Base-by-base conservation (phyloP, 1,139 yeast genomes). In the Pichiaceae sp. region DNA sequence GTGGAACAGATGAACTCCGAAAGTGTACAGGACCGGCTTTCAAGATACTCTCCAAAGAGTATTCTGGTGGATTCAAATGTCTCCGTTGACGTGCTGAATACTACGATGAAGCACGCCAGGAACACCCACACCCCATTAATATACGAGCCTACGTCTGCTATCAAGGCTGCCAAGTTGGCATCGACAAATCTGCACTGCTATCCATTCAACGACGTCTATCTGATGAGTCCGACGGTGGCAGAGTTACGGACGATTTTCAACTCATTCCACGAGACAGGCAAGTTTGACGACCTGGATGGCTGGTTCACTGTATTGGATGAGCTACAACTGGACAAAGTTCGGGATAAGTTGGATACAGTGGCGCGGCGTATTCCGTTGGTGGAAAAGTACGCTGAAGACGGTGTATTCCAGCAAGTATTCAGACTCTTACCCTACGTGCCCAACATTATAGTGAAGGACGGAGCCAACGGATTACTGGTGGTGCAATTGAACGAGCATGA, bases 271-370 rank as follows among this genome's bases (percentile, higher is more conserved):
- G 47, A 47, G 1, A 46, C 56, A 2, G 86, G 69, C 4, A 58
- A 63, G 34, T 81, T 82, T 52, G 49, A 50, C 11, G 89, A 78
- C 46, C 59, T 70, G 19, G 80, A 78, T 35, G 49, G 57, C 3
- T 86, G 95, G 95, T 85, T 85, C 57, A 83, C 83, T 1, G 61
- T 77, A 2, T 58, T 85, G 17, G 95, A 85, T 52, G 56, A 71
- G 1, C 56, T 83, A 36, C 75, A 78, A 9, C 55, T 79, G 30
- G 69, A 72, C 40, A 57, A 48, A 2, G 64, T 78, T 45, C 56
- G 79, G 37, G 67, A 65, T 35, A 52, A 54, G 41, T 45, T 74
- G 43, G 60, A 60, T 33, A 44, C 54, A 17, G 41, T 56, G 20
- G 53, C 65, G 3, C 44, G 46, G 12, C 48, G 56, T 19, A 41